Evolutionary conservation across 306 rosid species (phyloP).

Genomic region (Glycine soja): DNA sequence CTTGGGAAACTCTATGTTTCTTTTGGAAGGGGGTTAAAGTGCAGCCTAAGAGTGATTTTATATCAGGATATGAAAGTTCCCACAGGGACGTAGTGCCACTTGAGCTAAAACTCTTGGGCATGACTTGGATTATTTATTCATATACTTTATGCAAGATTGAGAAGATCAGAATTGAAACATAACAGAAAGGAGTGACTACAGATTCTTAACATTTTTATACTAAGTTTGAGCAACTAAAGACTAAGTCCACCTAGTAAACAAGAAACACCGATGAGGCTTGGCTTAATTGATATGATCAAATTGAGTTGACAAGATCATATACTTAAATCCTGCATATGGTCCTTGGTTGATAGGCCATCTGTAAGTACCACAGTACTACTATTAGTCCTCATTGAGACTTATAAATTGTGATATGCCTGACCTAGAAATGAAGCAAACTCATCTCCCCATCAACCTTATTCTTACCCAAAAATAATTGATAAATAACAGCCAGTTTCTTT

Average conservation of each 20-base stretch:
- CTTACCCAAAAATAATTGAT: not conserved
- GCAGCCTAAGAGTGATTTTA: not conserved
- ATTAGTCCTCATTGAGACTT: not conserved
- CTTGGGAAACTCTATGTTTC: not conserved
- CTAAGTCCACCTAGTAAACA: slow-evolving; percentile 1
- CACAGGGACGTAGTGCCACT: not conserved
- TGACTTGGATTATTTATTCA: not conserved
- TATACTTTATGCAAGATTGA: not conserved
- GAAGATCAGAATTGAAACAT: not conserved
- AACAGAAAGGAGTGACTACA: not conserved
- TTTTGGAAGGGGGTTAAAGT: not conserved
- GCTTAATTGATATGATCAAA: not conserved
- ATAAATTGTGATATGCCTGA: not conserved
- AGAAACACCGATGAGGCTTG: not conserved
- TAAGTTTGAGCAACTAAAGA: slow-evolving; percentile 16
- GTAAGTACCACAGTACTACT: not conserved
- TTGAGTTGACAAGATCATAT: not conserved
- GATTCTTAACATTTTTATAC: slow-evolving; percentile 22
- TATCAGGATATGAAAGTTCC: not conserved
- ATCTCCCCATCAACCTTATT: not conserved
- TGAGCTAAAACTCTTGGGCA: slow-evolving; percentile 18
- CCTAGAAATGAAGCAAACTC: not conserved
- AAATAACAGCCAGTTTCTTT: not conserved
- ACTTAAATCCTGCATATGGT: not conserved
- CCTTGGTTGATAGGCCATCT: slow-evolving; percentile 2